phyloP scores from a whole-genome alignment of 306 rosid genomes.

The Prunus mongolica region DNA sequence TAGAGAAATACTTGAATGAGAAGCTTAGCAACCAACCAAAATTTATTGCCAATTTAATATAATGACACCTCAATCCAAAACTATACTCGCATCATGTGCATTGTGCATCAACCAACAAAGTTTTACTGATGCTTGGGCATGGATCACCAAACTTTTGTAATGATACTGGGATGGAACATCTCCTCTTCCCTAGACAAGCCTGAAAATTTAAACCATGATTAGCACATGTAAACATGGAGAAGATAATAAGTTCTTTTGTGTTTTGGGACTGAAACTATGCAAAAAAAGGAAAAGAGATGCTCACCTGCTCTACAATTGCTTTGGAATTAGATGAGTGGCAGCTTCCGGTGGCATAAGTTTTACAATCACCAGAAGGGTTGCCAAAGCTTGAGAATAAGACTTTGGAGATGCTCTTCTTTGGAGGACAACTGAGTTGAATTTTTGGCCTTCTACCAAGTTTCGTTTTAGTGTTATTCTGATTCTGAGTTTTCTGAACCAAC shows the following conservation, averaged over 20 bases:
- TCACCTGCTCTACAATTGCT: constrained; percentile 33
- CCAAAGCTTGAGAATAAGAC: constrained; percentile 50
- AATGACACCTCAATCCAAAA: not conserved
- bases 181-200: constrained; percentile 44
- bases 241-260: not conserved
- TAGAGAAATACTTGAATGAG: not conserved
- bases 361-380: constrained; percentile 42
- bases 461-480: not conserved
- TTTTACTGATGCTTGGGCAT: constrained; percentile 32
- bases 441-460: constrained; percentile 1
- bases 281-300: not conserved
- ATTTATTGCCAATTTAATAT: not conserved
- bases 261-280: not conserved
- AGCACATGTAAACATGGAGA: not conserved
- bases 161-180: constrained; percentile 34
- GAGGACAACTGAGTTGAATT: constrained; percentile 33
- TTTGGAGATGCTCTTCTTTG: constrained; percentile 30
- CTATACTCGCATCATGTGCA: constrained; percentile 24
- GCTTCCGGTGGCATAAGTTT: constrained; percentile 26
- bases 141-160: constrained; percentile 36
- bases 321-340: constrained; percentile 37
- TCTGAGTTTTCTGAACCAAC: constrained; percentile 7
- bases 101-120: constrained; percentile 44
- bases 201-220: constrained; percentile 11
- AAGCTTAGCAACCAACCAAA: not conserved